Percentiles rank a stretch among this genome's conserved stretches.
Conservation (phyloP, 2,329 filamentous ascomycete genomes). For the Eutypa lata region DNA sequence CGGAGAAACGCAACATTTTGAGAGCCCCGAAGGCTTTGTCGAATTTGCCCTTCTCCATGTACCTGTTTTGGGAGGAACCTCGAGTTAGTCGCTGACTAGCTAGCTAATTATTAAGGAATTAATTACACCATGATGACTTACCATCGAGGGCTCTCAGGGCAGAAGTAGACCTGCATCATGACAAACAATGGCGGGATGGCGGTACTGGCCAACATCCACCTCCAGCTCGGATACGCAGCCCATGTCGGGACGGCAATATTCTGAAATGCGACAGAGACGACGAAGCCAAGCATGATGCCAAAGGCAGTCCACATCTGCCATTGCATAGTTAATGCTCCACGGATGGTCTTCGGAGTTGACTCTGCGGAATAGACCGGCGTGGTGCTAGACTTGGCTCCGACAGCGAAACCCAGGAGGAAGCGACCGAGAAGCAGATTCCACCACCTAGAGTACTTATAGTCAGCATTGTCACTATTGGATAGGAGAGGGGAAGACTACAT, state of each 20-base stretch:
- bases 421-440: conserved; percentile 66
- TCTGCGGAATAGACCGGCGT: conserved; percentile 60
- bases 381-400: conserved; percentile 65
- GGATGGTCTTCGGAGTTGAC: conserved; percentile 57
- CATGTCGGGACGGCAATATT: conserved; percentile 43
- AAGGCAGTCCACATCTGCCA: conserved; percentile 57
- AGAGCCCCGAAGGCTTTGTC: conserved; percentile 43
- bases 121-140: no score
- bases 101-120: no score
- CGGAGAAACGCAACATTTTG: conserved; percentile 42
- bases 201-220: conserved; percentile 62
- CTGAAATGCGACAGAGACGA: conserved; percentile 58
- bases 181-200: conserved; percentile 55
- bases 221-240: conserved; percentile 57
- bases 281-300: conserved; percentile 54
- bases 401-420: conserved; percentile 65
- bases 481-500: no score
- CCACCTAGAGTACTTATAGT: conserved; percentile 31
- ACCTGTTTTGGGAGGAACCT: no score
- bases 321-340: conserved; percentile 68
- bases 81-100: no score
- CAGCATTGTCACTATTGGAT: conserved; percentile 32
- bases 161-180: conserved; percentile 30
- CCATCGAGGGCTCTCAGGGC: conserved; percentile 48
- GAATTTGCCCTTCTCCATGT: conserved; percentile 44